Conservation (phyloP, 2,329 filamentous ascomycete genomes). For the Aspergillus latus region DNA sequence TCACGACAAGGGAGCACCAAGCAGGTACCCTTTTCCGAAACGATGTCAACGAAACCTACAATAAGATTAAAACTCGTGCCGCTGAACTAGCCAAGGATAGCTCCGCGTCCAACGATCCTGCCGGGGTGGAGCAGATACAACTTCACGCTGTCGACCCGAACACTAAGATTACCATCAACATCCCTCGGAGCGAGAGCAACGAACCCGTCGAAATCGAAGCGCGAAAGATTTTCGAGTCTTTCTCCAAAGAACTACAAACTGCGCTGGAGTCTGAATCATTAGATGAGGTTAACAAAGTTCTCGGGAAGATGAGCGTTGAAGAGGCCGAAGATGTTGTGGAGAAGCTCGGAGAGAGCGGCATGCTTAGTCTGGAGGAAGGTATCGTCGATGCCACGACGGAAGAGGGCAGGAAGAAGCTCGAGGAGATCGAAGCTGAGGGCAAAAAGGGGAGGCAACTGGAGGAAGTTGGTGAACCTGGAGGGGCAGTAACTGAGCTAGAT, state of each 20-base stretch:
- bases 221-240: conserved; percentile 77
- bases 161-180: conserved; percentile 84
- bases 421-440: conserved; percentile 67
- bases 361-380: conserved; percentile 86
- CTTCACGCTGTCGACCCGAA: conserved; percentile 92
- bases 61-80: conserved; percentile 73
- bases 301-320: conserved; percentile 84
- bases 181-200: conserved; percentile 68
- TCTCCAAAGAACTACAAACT: conserved; percentile 75
- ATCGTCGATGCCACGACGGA: conserved; percentile 95
- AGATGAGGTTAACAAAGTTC: conserved; percentile 82
- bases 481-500: conserved; percentile 46
- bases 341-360: conserved; percentile 77
- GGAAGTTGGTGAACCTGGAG: conserved; percentile 53
- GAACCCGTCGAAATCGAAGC: conserved; percentile 62
- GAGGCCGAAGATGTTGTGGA: conserved; percentile 84
- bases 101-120: conserved; percentile 51
- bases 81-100: conserved; percentile 68
- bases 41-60: conserved; percentile 87
- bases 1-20: conserved; percentile 85
- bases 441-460: conserved; percentile 44
- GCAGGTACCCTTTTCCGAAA: conserved; percentile 88
- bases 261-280: conserved; percentile 86
- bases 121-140: conserved; percentile 92
- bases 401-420: conserved; percentile 74